phyloP scores from a whole-genome alignment of 306 rosid genomes.

The Medicago arabica region DNA sequence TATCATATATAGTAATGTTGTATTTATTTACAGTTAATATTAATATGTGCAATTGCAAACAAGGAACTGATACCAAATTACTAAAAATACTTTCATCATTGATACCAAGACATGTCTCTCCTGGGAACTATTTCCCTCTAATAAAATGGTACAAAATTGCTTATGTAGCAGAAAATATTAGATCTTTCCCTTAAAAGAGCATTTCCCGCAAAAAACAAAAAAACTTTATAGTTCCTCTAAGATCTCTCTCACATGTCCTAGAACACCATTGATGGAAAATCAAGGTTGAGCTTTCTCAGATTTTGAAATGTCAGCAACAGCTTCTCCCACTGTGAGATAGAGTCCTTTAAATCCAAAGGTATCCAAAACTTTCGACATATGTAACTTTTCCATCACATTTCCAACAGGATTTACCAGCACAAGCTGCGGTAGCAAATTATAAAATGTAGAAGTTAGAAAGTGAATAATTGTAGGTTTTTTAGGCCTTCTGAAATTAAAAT shows the following conservation, averaged over 20 bases:
- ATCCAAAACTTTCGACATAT: slow-evolving; percentile 59
- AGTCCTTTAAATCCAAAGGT: slow-evolving; percentile 61
- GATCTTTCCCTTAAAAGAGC: slow-evolving; percentile 14
- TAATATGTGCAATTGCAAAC: neutral
- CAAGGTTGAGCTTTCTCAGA: slow-evolving; percentile 60
- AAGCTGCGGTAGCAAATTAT: slow-evolving; percentile 53
- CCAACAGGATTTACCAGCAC: slow-evolving; percentile 89
- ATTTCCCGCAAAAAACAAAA: slow-evolving; percentile 25
- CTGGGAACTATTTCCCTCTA: slow-evolving; percentile 29
- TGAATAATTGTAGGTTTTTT: neutral
- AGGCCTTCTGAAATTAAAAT: neutral
- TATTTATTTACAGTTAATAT: neutral
- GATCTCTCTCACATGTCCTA: slow-evolving; percentile 10
- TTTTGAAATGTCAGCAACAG: slow-evolving; percentile 66
- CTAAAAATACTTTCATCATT: neutral
- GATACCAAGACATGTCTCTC: slow-evolving; percentile 8
- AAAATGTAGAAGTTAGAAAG: neutral
- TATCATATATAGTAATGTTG: neutral
- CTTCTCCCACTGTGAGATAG: slow-evolving; percentile 86
- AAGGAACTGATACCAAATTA: neutral
- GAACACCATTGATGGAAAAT: slow-evolving; percentile 26
- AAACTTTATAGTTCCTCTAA: slow-evolving; percentile 37
- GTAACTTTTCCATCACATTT: slow-evolving; percentile 75
- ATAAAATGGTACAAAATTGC: slow-evolving; percentile 31
- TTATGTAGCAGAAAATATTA: slow-evolving; percentile 3